Conservation (phyloP, 73 alveolate species). For the Blepharisma japonicum region DNA sequence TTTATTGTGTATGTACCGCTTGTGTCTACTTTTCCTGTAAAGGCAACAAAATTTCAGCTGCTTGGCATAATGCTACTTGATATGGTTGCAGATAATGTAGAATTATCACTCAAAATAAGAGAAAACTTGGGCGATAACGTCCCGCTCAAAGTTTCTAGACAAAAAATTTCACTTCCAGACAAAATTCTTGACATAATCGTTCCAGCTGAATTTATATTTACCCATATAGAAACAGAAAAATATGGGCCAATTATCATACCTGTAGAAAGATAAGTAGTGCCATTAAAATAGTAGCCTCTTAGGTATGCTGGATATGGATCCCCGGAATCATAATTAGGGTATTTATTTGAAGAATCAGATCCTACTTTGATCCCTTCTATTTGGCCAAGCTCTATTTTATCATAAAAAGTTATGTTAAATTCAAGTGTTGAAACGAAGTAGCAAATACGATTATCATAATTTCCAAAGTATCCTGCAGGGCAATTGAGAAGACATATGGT, state of each 20-base stretch:
- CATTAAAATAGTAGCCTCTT: constrained; percentile 1
- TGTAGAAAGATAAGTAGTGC: neutral
- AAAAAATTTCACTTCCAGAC: too few species aligned
- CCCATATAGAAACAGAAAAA: neutral
- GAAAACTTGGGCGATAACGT: too few species aligned
- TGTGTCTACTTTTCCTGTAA: too few species aligned
- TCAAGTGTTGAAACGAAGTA: neutral
- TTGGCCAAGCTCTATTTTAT: neutral
- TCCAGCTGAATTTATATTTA: too few species aligned
- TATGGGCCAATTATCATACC: neutral
- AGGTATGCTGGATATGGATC: neutral
- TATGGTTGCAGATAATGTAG: too few species aligned
- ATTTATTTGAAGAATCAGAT: neutral
- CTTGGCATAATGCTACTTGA: too few species aligned
- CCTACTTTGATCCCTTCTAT: neutral
- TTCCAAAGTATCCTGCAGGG: neutral
- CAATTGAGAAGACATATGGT: neutral
- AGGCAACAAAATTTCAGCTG: too few species aligned
- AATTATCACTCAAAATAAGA: too few species aligned
- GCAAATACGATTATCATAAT: neutral
- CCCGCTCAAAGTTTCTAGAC: too few species aligned
- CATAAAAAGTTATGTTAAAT: neutral
- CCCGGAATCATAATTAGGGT: neutral
- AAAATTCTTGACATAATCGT: too few species aligned
- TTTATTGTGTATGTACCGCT: too few species aligned